Base-by-base conservation (phyloP, 495 filamentous ascomycete genomes). In the Penicillium cosmopolitanum region DNA sequence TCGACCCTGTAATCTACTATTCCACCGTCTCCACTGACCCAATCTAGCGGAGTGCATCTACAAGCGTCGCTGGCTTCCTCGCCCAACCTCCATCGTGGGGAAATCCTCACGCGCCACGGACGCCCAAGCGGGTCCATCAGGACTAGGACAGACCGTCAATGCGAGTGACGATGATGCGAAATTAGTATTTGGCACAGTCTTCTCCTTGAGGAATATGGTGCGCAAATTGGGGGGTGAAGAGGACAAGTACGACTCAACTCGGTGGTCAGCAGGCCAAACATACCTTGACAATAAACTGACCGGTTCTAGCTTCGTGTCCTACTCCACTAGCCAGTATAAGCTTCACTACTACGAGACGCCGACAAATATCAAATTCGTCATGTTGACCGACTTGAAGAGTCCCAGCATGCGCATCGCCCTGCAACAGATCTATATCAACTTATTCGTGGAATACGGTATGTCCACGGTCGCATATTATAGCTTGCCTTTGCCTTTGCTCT, bases 281-380 rank as follows among this genome's bases (percentile, higher is more conserved):
- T 12, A 12, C 9, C 42, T 35, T 19, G 38, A 21, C 11, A 35
- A 35, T n/a, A 25, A 43, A 53, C 51, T 25, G 51, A 51, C 54
- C 43, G n/a, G 13, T 50, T 21, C 40, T 55, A 93, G 89, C 72
- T 98, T 97, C 75, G 87, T 97, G 60, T 87, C 85, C 36, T 98
- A 87, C 75, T 86, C 89, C 65, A 98, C 95, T 53, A 88, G 83
- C 63, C 91, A 96, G 71, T 98, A 98, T 79, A 97, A 97, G 77
- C 86, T 98, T 55, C 95, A 98, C 79, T 98, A 96, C 79, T 98
- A 97, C 82, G 95, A 98, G 81, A 97, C 95, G 13, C 91, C 92
- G 1, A 96, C 92, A 53, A 94, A 88, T 69, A 87, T 95, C 69
- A 96, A 96, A 67, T 94, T 98, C 61, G 93, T 98, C 64, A 92